Evolutionary conservation across 495 filamentous ascomycete genomes (phyloP).

Genomic region (Emericellopsis terricola): DNA sequence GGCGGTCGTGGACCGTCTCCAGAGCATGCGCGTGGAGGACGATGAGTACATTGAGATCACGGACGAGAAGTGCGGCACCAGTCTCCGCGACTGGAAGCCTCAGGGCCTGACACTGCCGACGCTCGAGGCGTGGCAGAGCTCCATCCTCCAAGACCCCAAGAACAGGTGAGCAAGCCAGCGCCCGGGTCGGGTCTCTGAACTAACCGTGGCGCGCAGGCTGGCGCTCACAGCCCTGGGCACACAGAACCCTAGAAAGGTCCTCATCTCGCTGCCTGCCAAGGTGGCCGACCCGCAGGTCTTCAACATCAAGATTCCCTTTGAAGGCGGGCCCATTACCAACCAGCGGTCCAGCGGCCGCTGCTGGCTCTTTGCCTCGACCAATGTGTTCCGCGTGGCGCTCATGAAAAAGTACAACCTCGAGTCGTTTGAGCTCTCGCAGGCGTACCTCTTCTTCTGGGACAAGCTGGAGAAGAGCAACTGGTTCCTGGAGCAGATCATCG

Average conservation of each 20-base stretch:
- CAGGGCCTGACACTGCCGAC: constrained; percentile 25
- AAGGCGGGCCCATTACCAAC: constrained; percentile 72
- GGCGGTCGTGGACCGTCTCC: constrained; percentile 22
- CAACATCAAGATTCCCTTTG: constrained; percentile 65
- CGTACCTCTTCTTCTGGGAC: constrained; percentile 89
- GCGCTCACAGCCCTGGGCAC: constrained; percentile 48
- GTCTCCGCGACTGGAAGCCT: constrained; percentile 10
- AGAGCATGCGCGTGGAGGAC: constrained; percentile 20
- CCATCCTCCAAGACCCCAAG: constrained; percentile 45
- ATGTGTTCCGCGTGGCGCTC: constrained; percentile 68
- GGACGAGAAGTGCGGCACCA: constrained; percentile 4
- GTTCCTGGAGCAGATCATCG: constrained; percentile 67
- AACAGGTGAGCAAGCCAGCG: constrained; percentile 21
- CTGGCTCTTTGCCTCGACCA: constrained; percentile 79
- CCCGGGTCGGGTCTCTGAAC: neutral
- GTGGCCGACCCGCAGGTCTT: constrained; percentile 57
- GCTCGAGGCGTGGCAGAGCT: constrained; percentile 37
- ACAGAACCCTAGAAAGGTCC: constrained; percentile 32
- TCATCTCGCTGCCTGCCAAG: constrained; percentile 35
- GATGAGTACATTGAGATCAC: constrained; percentile 26
- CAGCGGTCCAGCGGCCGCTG: constrained; percentile 64
- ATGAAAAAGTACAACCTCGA: constrained; percentile 63
- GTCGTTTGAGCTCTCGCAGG: constrained; percentile 71
- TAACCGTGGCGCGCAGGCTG: constrained; percentile 22
- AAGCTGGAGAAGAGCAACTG: constrained; percentile 86